A percentile compares a stretch with the other conserved stretches of the same genome.
phyloP scores from a whole-genome alignment of 2,329 filamentous ascomycete species.

The Colletotrichum chrysophilum region DNA sequence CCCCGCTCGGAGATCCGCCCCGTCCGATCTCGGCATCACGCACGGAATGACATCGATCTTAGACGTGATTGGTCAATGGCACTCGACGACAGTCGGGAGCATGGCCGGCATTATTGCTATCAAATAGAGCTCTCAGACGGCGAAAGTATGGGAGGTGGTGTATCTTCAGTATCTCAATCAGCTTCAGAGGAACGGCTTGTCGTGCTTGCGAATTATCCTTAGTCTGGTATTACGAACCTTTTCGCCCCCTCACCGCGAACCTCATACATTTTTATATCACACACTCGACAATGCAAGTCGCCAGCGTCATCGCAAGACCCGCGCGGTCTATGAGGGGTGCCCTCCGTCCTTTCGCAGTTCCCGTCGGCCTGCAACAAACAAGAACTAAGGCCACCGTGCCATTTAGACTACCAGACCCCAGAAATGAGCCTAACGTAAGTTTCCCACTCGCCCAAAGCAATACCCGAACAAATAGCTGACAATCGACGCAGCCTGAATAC shows the following conservation, averaged over 20 bases:
- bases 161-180: not conserved
- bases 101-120: not conserved
- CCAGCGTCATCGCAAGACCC: not conserved
- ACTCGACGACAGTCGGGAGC: not conserved
- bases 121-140: not conserved
- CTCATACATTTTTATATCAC: not conserved
- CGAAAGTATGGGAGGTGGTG: not conserved
- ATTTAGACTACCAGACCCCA: constrained; percentile 33
- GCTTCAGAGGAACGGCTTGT: not conserved
- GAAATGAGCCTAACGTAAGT: constrained; percentile 38
- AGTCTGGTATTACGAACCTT: not conserved
- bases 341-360: constrained; percentile 18
- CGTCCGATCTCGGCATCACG: constrained; percentile 6
- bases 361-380: constrained; percentile 22
- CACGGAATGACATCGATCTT: constrained; percentile 5
- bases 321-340: not conserved
- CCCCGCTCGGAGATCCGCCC: not conserved
- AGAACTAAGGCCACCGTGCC: constrained; percentile 31
- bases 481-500: constrained; percentile 30
- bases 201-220: not conserved
- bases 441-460: not conserved
- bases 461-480: not conserved
- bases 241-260: not conserved
- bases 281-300: not conserved
- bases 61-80: not conserved